Conservation (phyloP, 1,139 yeast genomes). For the Meyerozyma smithsonii region DNA sequence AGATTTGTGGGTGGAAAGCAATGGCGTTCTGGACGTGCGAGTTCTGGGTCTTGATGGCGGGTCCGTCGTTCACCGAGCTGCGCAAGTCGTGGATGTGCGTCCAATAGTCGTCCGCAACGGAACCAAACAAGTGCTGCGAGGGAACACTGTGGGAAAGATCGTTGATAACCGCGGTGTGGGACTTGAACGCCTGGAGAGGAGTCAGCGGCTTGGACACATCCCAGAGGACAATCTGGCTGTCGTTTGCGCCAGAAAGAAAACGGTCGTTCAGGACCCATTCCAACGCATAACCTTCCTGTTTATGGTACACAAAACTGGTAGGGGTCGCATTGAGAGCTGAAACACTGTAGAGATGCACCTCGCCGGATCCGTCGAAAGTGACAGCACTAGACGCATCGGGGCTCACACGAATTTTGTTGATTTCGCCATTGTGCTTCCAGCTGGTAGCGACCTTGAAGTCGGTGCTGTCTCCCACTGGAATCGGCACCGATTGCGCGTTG, state of each 20-base stretch:
- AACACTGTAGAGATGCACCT: conserved; percentile 39
- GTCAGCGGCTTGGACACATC: conserved; percentile 40
- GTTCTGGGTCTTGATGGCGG: conserved; percentile 40
- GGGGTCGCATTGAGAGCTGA: conserved; percentile 17
- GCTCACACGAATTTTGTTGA: conserved; percentile 41
- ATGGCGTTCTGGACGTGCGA: conserved; percentile 46
- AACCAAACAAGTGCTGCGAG: conserved; percentile 51
- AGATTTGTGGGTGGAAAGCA: conserved; percentile 43
- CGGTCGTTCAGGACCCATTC: conserved; percentile 53
- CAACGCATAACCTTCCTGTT: conserved; percentile 63
- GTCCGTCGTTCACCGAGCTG: conserved; percentile 22
- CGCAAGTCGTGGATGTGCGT: conserved; percentile 68
- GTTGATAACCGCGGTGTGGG: conserved; percentile 50
- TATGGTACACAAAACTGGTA: conserved; percentile 52
- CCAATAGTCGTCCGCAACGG: conserved; percentile 68
- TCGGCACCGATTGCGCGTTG: conserved; percentile 17
- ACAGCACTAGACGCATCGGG: conserved; percentile 35
- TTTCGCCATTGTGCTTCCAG: conserved; percentile 55
- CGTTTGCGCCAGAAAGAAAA: conserved; percentile 65
- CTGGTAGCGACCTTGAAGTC: conserved; percentile 30
- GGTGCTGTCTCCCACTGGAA: conserved; percentile 16
- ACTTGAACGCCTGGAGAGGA: conserved; percentile 41
- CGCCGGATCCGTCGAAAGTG: conserved; percentile 50
- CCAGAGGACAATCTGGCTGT: conserved; percentile 68
- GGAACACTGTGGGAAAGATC: conserved; percentile 52